phyloP scores from a whole-genome alignment of 1,139 yeast species.

The Candida albicans region DNA sequence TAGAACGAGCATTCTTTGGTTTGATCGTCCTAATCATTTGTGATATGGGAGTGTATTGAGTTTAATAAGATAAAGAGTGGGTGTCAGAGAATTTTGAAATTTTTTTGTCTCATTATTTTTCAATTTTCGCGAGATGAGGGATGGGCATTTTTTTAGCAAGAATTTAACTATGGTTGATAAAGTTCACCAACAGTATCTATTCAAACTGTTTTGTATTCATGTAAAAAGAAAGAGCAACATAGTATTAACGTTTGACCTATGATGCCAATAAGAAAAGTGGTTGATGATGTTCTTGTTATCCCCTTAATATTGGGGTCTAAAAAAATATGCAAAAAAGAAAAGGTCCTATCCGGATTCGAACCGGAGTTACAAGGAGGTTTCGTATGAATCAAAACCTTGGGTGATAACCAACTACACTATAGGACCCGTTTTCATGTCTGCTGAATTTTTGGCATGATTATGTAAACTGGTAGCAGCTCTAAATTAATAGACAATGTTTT shows the following conservation, averaged over 20 bases:
- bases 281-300: too few species aligned
- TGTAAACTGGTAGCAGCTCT: neutral
- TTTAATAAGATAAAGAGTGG: neutral
- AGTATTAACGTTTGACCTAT: too few species aligned
- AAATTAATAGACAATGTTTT: too few species aligned
- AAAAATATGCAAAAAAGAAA: conserved; percentile 23
- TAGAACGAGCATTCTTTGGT: conserved; percentile 95
- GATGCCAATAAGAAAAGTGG: too few species aligned
- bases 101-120: conserved; percentile 3
- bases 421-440: conserved; percentile 19
- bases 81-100: neutral
- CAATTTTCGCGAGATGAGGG: too few species aligned
- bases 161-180: too few species aligned
- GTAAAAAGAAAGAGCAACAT: too few species aligned
- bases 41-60: too few species aligned
- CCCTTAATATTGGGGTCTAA: neutral
- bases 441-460: neutral
- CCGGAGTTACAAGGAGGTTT: conserved; percentile 77
- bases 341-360: conserved; percentile 96
- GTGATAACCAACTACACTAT: conserved; percentile 49
- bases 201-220: too few species aligned
- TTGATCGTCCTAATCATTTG: conserved; percentile 64
- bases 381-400: conserved; percentile 44
- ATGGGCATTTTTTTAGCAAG: too few species aligned
- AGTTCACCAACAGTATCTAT: too few species aligned